Evolutionary conservation across 106 monocot species (phyloP).

Genomic region (Platanthera guangdongensis): DNA sequence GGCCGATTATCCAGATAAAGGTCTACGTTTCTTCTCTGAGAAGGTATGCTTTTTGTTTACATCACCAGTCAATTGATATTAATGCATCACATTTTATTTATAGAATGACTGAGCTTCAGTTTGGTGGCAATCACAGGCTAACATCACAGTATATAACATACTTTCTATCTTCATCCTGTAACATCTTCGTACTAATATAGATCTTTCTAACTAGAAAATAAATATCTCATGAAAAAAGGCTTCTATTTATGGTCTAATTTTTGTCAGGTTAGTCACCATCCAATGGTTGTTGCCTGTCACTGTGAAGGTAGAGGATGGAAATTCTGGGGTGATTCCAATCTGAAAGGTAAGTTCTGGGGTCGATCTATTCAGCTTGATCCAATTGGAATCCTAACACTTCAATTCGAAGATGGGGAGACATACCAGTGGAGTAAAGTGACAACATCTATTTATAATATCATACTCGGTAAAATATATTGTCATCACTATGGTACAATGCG

Average conservation of each 20-base stretch:
- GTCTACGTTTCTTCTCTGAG: conserved; percentile 93
- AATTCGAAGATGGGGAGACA: conserved; percentile 87
- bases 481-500: conserved; percentile 98
- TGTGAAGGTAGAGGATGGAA: conserved; percentile 95
- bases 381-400: conserved; percentile 72
- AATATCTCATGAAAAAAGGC: not conserved
- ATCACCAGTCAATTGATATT: not conserved
- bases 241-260: not conserved
- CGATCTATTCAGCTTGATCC: conserved; percentile 95
- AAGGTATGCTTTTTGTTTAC: conserved; percentile 39
- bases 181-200: not conserved
- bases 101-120: not conserved
- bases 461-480: conserved; percentile 91
- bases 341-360: conserved; percentile 96
- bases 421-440: conserved; percentile 98
- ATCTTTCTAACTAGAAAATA: not conserved
- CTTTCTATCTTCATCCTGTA: not conserved
- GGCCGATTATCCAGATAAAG: conserved; percentile 98
- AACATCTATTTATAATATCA: conserved; percentile 92
- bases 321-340: conserved; percentile 91
- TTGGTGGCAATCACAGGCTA: not conserved
- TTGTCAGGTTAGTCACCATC: conserved; percentile 92
- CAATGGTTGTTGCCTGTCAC: conserved; percentile 92
- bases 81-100: not conserved
- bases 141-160: not conserved